phyloP scores from a whole-genome alignment of 2,329 filamentous ascomycete species.

The Botryotinia globosa region DNA sequence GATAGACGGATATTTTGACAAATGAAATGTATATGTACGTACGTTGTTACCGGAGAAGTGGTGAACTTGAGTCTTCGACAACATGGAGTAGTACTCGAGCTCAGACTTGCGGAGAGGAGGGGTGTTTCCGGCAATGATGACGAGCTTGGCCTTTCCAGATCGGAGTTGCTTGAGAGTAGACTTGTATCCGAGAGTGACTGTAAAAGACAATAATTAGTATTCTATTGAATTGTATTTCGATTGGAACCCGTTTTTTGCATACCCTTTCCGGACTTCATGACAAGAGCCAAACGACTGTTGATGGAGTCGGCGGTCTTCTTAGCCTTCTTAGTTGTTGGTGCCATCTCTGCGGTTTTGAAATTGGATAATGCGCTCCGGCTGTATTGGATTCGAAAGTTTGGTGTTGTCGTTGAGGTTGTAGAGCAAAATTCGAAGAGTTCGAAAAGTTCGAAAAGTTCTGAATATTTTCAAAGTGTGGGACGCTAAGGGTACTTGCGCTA shows the following conservation, averaged over 20 bases:
- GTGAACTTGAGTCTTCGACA: constrained; percentile 92
- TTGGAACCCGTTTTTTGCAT: constrained; percentile 19
- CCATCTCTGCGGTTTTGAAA: constrained; percentile 45
- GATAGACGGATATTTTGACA: constrained; percentile 22
- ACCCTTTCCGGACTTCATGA: constrained; percentile 65
- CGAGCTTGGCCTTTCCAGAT: constrained; percentile 96
- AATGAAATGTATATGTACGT: constrained; percentile 52
- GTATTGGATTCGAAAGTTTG: constrained; percentile 10
- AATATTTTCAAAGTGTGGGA: constrained; percentile 14
- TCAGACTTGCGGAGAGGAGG: constrained; percentile 97
- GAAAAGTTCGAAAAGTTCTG: background rate
- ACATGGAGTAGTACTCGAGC: constrained; percentile 92
- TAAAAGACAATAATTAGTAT: constrained; percentile 19
- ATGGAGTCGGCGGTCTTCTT: constrained; percentile 85
- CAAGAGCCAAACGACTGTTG: constrained; percentile 60
- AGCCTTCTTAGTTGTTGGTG: constrained; percentile 58
- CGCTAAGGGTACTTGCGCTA: constrained; percentile 4
- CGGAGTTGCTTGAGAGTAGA: constrained; percentile 86
- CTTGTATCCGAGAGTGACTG: constrained; percentile 88
- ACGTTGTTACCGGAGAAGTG: constrained; percentile 99
- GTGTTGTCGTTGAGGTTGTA: constrained; percentile 19
- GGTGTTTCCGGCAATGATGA: constrained; percentile 94
- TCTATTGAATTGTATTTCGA: background rate
- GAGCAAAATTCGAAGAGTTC: background rate
- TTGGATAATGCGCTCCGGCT: constrained; percentile 41